Conservation (phyloP, 495 filamentous ascomycete species). For the Rostrohypoxylon terebratum region DNA sequence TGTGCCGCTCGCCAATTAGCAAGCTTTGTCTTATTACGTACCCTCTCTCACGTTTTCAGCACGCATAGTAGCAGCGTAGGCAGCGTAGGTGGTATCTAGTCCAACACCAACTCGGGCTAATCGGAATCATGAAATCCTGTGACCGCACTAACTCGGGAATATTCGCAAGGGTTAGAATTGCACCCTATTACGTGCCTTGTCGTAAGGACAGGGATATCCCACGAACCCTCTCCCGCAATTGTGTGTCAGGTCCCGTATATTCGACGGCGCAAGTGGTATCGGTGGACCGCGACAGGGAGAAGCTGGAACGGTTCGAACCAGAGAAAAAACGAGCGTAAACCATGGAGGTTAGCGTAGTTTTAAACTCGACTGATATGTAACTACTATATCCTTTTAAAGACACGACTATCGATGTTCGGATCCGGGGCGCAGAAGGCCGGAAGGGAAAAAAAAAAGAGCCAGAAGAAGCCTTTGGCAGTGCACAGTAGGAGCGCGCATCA, state of each 20-base stretch:
- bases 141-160: neutral
- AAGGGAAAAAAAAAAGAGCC: neutral
- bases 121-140: slow-evolving; percentile 20
- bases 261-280: neutral
- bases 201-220: slow-evolving; percentile 13
- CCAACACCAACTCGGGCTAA: neutral
- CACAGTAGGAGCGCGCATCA: slow-evolving; percentile 1
- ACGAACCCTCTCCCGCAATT: slow-evolving; percentile 4
- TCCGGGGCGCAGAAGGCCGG: neutral
- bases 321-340: neutral
- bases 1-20: slow-evolving; percentile 5
- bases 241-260: slow-evolving; percentile 20
- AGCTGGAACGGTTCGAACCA: slow-evolving; percentile 14
- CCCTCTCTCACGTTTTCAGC: neutral
- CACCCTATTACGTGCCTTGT: neutral
- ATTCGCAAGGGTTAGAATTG: slow-evolving; percentile 3
- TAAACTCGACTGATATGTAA: neutral
- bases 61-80: neutral
- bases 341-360: neutral
- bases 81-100: neutral
- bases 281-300: slow-evolving; percentile 18
- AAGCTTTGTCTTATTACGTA: slow-evolving; percentile 5
- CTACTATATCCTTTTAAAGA: neutral
- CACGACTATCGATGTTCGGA: neutral
- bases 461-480: neutral